Conservation (phyloP, 805 yeast species). For the Saccharomycopsis vini region DNA sequence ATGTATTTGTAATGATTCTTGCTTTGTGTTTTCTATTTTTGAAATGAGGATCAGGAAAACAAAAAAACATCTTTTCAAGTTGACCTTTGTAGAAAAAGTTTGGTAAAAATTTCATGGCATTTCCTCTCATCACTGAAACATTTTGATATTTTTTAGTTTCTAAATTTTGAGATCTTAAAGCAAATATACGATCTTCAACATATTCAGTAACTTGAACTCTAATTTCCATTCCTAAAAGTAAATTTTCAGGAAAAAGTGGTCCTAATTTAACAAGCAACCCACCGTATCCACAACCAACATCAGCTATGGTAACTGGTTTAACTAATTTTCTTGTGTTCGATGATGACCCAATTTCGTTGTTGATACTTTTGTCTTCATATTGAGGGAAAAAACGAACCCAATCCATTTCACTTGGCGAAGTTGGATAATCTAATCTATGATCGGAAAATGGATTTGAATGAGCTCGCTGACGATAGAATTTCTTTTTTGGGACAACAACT, state of each 20-base stretch:
- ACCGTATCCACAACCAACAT: slow-evolving; percentile 96
- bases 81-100: slow-evolving; percentile 83
- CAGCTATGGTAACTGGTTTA: slow-evolving; percentile 75
- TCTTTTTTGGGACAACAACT: slow-evolving; percentile 63
- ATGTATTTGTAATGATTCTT: slow-evolving; percentile 83
- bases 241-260: slow-evolving; percentile 60
- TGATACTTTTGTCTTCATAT: slow-evolving; percentile 31
- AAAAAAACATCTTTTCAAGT: slow-evolving; percentile 85
- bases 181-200: slow-evolving; percentile 90
- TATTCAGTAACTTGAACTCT: slow-evolving; percentile 96
- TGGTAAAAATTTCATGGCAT: slow-evolving; percentile 95
- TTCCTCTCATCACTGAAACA: slow-evolving; percentile 84
- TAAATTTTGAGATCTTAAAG: slow-evolving; percentile 54
- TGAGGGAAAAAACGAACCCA: slow-evolving; percentile 76
- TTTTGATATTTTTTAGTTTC: slow-evolving; percentile 54
- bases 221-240: slow-evolving; percentile 93
- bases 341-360: slow-evolving; percentile 26
- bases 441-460: slow-evolving; percentile 97
- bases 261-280: slow-evolving; percentile 79
- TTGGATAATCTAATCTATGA: slow-evolving; percentile 84
- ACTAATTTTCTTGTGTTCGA: slow-evolving; percentile 30
- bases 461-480: slow-evolving; percentile 92
- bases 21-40: slow-evolving; percentile 97
- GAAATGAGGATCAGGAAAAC: slow-evolving; percentile 99
- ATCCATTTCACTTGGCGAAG: slow-evolving; percentile 73